Evolutionary conservation across 75 land plant genomes (phyloP).

Genomic region (Azolla pinnata): DNA sequence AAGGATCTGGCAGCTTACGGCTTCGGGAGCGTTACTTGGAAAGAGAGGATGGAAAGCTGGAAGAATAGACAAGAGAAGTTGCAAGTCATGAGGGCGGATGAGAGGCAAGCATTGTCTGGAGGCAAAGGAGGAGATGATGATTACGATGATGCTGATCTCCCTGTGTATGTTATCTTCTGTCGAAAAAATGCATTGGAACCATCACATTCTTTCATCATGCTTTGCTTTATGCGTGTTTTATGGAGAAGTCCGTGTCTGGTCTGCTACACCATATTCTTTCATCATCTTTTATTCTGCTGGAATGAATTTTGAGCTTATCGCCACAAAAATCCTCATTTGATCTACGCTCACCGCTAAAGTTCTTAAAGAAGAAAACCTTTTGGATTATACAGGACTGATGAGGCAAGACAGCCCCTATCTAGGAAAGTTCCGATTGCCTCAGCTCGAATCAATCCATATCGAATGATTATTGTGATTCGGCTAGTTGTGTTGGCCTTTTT

Average conservation of each 20-base stretch:
- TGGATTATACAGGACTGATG: constrained; percentile 51
- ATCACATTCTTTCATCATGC: too few species aligned
- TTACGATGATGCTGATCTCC: constrained; percentile 61
- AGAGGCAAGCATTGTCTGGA: constrained; percentile 22
- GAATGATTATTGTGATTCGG: constrained; percentile 62
- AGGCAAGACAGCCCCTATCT: constrained; percentile 67
- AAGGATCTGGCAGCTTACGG: constrained; percentile 90
- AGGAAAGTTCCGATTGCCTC: constrained; percentile 69
- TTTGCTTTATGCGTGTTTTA: too few species aligned
- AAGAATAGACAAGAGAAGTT: constrained; percentile 65
- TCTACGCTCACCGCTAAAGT: too few species aligned
- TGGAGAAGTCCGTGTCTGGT: too few species aligned
- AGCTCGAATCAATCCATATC: constrained; percentile 59
- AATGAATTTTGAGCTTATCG: not conserved
- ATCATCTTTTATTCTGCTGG: not conserved
- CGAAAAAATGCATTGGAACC: too few species aligned
- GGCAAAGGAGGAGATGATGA: constrained; percentile 42
- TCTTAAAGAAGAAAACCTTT: too few species aligned
- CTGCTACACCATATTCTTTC: too few species aligned
- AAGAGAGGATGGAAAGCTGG: constrained; percentile 84
- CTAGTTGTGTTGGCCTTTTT: constrained; percentile 63
- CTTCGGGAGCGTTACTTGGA: constrained; percentile 98
- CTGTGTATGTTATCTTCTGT: constrained; percentile 48
- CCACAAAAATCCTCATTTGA: too few species aligned
- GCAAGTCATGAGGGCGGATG: constrained; percentile 49